A percentile compares a stretch with the other conserved stretches of the same genome.
phyloP scores from a whole-genome alignment of 805 yeast species.

The Hanseniaspora osmophila region DNA sequence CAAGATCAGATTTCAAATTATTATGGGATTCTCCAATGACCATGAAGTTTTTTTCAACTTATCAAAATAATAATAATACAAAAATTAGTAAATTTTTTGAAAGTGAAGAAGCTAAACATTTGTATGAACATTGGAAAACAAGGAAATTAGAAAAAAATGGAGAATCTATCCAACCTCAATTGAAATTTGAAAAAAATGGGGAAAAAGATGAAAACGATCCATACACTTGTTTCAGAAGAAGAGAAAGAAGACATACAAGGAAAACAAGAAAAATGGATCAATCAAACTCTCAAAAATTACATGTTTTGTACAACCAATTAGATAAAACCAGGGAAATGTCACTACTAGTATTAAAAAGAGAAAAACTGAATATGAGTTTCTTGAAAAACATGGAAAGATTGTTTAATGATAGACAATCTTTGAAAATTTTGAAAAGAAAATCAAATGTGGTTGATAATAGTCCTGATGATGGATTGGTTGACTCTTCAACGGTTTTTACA shows the following conservation, averaged over 20 bases:
- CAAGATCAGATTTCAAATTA: conserved; percentile 40
- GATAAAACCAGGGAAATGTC: conserved; percentile 60
- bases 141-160: conserved; percentile 65
- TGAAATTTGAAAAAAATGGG: conserved; percentile 74
- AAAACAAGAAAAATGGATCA: conserved; percentile 91
- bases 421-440: conserved; percentile 61
- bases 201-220: conserved; percentile 92
- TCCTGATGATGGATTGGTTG: neutral
- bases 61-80: neutral
- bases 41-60: conserved; percentile 19
- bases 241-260: conserved; percentile 90
- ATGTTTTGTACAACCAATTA: conserved; percentile 61
- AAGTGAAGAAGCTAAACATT: conserved; percentile 41
- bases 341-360: conserved; percentile 55
- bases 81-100: neutral
- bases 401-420: conserved; percentile 57
- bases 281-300: conserved; percentile 72
- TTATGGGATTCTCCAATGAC: conserved; percentile 22
- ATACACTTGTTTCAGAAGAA: conserved; percentile 85
- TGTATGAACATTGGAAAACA: conserved; percentile 71
- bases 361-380: conserved; percentile 27
- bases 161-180: conserved; percentile 51
- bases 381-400: conserved; percentile 50
- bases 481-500: neutral
- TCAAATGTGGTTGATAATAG: conserved; percentile 74